phyloP scores from a whole-genome alignment of 371 early-diverging fungal species.

The Capillidium rhysosporum region DNA sequence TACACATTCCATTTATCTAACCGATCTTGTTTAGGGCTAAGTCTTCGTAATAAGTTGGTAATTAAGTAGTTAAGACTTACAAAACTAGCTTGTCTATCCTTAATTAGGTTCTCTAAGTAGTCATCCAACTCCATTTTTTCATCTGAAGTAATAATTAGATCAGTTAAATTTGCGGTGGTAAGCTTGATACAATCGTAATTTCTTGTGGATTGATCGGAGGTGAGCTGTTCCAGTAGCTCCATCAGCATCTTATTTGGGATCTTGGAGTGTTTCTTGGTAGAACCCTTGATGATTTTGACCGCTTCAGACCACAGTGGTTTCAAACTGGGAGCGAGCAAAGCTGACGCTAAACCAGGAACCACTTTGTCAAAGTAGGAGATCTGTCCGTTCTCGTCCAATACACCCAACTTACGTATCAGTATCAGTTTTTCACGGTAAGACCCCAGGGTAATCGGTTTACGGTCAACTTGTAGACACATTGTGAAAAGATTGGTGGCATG shows the following conservation, averaged over 20 bases:
- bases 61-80: neutral
- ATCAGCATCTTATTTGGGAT: conserved; percentile 42
- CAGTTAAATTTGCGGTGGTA: too few species aligned
- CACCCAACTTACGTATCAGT: conserved; percentile 28
- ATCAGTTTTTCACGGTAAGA: conserved; percentile 61
- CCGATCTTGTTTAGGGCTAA: conserved; percentile 23
- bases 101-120: neutral
- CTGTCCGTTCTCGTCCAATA: neutral
- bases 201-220: too few species aligned
- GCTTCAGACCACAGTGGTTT: conserved; percentile 67
- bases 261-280: conserved; percentile 25
- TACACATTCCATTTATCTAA: conserved; percentile 63
- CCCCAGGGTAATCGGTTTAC: conserved; percentile 26
- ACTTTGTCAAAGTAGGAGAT: neutral
- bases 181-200: too few species aligned
- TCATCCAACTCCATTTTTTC: too few species aligned
- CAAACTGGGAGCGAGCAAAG: conserved; percentile 49
- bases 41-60: conserved; percentile 9
- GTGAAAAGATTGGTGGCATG: neutral
- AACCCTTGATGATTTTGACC: conserved; percentile 26
- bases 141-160: too few species aligned
- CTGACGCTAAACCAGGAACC: conserved; percentile 9
- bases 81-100: neutral
- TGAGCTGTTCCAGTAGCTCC: conserved; percentile 29
- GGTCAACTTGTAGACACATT: neutral